phyloP scores from a whole-genome alignment of 345 rosid genomes.

The Eutrema japonicum region DNA sequence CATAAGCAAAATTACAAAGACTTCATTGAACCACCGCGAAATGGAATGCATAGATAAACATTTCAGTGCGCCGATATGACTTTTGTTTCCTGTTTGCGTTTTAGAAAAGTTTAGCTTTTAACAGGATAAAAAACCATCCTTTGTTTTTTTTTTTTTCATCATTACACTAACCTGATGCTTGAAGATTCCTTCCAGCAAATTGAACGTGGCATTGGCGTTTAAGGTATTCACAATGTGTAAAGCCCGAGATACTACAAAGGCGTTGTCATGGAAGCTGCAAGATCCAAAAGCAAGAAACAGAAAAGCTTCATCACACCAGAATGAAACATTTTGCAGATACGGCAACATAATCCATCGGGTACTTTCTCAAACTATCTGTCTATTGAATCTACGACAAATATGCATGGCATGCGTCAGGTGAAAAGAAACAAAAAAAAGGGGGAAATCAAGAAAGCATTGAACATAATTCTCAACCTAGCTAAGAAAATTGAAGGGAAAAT shows the following conservation, averaged over 20 bases:
- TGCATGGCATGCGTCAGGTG: not conserved
- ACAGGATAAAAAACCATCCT: too few relatives aligned
- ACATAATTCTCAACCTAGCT: conserved; percentile 21
- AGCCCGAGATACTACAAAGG: conserved; percentile 75
- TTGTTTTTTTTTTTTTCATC: too few relatives aligned
- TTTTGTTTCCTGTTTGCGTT: not conserved
- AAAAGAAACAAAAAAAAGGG: not conserved
- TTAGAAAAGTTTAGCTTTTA: conserved; percentile 15
- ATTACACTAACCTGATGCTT: conserved; percentile 59
- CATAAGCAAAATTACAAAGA: not conserved
- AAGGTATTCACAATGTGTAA: conserved; percentile 65
- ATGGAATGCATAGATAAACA: not conserved
- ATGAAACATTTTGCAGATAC: conserved; percentile 6
- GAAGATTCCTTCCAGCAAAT: conserved; percentile 68
- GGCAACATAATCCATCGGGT: not conserved
- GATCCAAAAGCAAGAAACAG: not conserved
- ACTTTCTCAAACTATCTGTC: not conserved
- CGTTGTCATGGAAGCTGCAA: conserved; percentile 88
- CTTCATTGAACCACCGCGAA: not conserved
- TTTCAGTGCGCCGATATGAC: not conserved
- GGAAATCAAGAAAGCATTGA: not conserved
- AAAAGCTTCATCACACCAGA: conserved; percentile 8
- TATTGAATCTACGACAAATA: not conserved
- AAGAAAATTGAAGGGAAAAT: not conserved
- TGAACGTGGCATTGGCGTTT: conserved; percentile 64